A percentile compares a stretch with the other conserved stretches of the same genome.
These are phyloP conservation scores for Debaryomyces sp. DNA, from an alignment of 1,139 yeast species.

Conservation along the genomic window DNA sequence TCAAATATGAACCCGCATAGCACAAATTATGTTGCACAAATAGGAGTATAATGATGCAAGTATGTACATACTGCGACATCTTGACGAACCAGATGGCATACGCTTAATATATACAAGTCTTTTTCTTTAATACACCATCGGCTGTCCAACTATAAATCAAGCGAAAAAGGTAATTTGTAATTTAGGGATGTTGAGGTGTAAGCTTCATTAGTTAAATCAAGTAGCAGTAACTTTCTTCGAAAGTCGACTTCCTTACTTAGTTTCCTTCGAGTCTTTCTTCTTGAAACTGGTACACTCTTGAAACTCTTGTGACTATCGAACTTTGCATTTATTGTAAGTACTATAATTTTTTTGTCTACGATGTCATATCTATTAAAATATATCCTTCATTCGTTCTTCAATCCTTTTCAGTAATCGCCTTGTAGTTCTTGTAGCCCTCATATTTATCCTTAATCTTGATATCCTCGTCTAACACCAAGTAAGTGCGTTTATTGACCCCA, in stretches of 20 bases:
- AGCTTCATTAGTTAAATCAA: no score
- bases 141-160: no score
- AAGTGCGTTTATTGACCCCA: neutral
- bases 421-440: neutral
- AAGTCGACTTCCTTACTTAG: no score
- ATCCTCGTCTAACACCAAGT: neutral
- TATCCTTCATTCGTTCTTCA: neutral
- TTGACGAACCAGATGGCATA: no score
- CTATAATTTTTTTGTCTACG: neutral
- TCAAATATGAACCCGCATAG: no score
- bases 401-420: neutral
- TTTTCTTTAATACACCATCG: no score
- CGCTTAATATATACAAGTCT: neutral
- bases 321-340: neutral
- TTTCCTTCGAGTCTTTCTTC: no score
- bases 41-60: no score
- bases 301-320: neutral
- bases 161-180: neutral
- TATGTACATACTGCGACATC: neutral
- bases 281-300: no score
- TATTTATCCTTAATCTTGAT: neutral
- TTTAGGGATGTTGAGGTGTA: no score
- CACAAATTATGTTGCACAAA: no score
- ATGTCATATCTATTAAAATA: neutral
- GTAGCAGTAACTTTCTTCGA: no score